Base-by-base conservation (phyloP, 1,139 yeast genomes). In the Geotrichum bryndzae region DNA sequence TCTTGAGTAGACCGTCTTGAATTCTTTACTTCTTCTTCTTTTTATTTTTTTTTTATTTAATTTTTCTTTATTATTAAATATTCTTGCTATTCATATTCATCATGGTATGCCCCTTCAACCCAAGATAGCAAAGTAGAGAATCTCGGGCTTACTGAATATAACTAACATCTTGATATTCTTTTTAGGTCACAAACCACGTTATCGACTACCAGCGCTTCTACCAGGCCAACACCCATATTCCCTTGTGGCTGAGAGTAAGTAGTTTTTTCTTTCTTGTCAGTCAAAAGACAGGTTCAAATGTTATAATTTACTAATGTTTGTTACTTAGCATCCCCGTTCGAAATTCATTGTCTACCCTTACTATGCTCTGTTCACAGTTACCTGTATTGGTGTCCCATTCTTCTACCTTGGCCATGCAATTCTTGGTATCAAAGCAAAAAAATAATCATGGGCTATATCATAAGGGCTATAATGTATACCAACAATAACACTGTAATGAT, bases 331-430 rank as follows among this genome's bases (percentile, higher is more conserved):
- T 63, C 78, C 79, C 54, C 86, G 92, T 79, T 85, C 97, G 69
- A 90, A 89, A 80, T 79, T 83, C 73, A 79, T 87, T 76, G 83
- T 91, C 70, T 89, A 88, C 79, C 97, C 97, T 76, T 92, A 87
- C 84, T 89, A 85, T 82, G 95, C 91, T 68, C 80, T 89, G 69
- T 88, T 91, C 80, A 81, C 92, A 66, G 81, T 87, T 66, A 80
- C 91, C 69, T 73, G 76, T 66, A 82, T 90, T 63, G 82, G 83
- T 67, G 82, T 84, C 67, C 89, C 96, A 70, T 79, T 87, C 69
- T 84, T 77, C 80, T 90, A 87, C 83, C 76, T 88, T 61, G 94
- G 88, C 70, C 87, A 95, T 81, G 96, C 96, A 58, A 59, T 68
- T 51, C 46, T 58, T n/a, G 63, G 63, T 27, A 58, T 54, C 53